These are phyloP conservation scores for Cercospora beticola DNA, from an alignment of 2,329 filamentous ascomycete genomes.

Conservation along the genomic window DNA sequence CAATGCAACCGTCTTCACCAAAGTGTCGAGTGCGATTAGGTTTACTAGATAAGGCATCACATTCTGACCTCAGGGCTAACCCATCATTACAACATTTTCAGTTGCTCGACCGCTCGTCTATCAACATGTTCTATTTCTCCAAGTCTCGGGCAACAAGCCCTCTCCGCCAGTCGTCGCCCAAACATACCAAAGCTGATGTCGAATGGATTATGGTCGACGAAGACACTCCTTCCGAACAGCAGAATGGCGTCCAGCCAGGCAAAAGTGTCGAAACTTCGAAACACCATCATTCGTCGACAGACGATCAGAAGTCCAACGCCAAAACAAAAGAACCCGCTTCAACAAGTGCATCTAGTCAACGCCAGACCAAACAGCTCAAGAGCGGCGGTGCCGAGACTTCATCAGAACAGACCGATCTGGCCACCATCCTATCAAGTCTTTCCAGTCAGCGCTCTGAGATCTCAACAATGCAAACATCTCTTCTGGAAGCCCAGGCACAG, in stretches of 20 bases:
- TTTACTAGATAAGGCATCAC: background rate
- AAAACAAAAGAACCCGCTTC: background rate
- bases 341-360: background rate
- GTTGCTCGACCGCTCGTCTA: background rate
- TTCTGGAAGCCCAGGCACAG: slow-evolving; percentile 4
- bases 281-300: background rate
- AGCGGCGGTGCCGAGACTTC: background rate
- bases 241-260: background rate
- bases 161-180: background rate
- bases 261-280: background rate
- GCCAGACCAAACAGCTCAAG: background rate
- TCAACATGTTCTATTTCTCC: background rate
- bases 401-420: background rate
- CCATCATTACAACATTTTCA: background rate
- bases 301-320: background rate
- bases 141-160: background rate
- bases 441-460: background rate
- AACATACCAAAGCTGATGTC: background rate
- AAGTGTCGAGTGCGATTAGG: background rate
- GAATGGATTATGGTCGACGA: background rate
- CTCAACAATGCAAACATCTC: background rate
- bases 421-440: background rate
- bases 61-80: background rate
- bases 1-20: background rate
- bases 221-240: background rate